Conservation (phyloP, 2,329 filamentous ascomycete species). For the Trichoderma harzianum region DNA sequence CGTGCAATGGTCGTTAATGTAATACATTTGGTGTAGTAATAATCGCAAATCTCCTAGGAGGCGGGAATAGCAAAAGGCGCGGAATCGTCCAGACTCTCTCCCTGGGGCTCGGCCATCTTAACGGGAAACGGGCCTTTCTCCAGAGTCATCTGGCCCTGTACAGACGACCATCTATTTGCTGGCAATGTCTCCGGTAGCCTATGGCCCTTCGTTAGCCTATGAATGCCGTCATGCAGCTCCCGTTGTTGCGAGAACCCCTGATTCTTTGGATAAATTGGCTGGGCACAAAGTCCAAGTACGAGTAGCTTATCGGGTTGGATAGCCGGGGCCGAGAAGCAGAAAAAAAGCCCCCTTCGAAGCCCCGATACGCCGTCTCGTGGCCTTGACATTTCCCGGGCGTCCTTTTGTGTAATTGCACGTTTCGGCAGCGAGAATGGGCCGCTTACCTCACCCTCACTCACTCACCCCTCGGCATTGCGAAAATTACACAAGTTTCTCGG, state of each 20-base stretch:
- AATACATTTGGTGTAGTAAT: not conserved
- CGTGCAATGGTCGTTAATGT: not conserved
- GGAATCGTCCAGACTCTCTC: not conserved
- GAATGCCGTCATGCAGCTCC: slow-evolving; percentile 1
- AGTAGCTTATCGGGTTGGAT: not conserved
- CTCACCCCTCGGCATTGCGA: not conserved
- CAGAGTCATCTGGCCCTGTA: not conserved
- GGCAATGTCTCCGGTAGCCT: not conserved
- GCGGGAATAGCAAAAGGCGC: not conserved
- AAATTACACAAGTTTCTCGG: not conserved
- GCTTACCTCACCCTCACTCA: not conserved
- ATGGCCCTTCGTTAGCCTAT: not conserved
- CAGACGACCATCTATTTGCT: not conserved
- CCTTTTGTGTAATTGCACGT: not conserved
- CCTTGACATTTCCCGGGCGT: not conserved
- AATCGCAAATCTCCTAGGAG: not conserved
- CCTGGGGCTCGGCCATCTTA: not conserved
- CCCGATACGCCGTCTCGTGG: not conserved
- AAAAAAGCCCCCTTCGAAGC: not conserved
- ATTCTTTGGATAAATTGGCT: not conserved
- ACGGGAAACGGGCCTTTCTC: not conserved
- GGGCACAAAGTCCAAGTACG: not conserved
- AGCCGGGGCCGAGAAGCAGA: not conserved
- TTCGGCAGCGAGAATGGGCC: not conserved
- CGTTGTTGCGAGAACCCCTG: slow-evolving; percentile 2